These are phyloP conservation scores for Aphanomyces invadans DNA, from an alignment of 352 stramenopile species.

Conservation along the genomic window DNA sequence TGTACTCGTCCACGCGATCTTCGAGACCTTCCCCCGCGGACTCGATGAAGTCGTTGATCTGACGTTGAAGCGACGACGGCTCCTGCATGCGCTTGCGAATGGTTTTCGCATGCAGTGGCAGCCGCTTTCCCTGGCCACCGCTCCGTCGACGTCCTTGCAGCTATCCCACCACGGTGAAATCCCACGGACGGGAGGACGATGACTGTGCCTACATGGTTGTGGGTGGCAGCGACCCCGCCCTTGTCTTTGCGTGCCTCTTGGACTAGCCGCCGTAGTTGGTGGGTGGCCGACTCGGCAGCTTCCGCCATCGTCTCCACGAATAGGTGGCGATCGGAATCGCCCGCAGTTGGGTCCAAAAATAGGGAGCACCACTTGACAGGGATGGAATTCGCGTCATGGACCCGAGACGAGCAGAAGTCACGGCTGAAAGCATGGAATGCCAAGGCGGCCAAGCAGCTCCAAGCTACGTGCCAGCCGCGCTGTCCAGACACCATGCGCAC, in stretches of 20 bases:
- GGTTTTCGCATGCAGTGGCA: background rate
- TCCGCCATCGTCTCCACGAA: too few relatives aligned
- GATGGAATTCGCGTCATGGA: conserved; percentile 14
- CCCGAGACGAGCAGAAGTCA: conserved; percentile 11
- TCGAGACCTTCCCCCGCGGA: conserved; percentile 35
- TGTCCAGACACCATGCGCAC: background rate
- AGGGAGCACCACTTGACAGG: background rate
- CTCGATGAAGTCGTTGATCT: conserved; percentile 57
- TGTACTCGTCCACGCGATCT: conserved; percentile 41
- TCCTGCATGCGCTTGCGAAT: conserved; percentile 42
- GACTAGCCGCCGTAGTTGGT: background rate
- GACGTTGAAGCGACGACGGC: conserved; percentile 39
- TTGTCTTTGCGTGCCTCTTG: background rate
- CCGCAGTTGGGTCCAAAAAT: background rate
- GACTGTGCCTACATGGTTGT: background rate
- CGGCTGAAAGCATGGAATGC: conserved; percentile 21
- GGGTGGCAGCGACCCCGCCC: background rate
- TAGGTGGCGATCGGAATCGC: too few relatives aligned
- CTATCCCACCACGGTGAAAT: too few relatives aligned
- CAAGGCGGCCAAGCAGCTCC: conserved; percentile 13
- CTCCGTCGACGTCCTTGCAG: too few relatives aligned
- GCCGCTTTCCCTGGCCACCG: background rate
- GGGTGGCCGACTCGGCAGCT: background rate
- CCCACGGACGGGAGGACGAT: background rate
- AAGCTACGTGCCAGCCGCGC: background rate